These are phyloP conservation scores for Graphilbum sp. DNA, from an alignment of 2,329 filamentous ascomycete species.

Conservation along the genomic window DNA sequence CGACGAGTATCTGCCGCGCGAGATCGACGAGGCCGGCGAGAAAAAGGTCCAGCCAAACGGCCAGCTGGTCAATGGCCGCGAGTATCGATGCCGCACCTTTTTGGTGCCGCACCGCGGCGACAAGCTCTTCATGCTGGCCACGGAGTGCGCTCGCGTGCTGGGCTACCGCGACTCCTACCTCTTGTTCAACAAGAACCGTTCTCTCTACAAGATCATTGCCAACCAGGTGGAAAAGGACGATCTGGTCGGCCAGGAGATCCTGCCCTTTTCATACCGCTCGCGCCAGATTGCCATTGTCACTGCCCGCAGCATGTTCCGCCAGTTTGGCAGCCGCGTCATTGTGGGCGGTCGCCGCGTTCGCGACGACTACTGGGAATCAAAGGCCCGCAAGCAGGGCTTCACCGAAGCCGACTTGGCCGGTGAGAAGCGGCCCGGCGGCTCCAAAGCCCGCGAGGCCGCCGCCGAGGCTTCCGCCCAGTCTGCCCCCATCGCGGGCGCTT, in stretches of 20 bases:
- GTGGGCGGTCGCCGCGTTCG: slow-evolving; percentile 77
- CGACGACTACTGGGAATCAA: slow-evolving; percentile 98
- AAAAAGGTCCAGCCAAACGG: slow-evolving; percentile 81
- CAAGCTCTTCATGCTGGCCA: slow-evolving; percentile 97
- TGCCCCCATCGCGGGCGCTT: slow-evolving; percentile 44
- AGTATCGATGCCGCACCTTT: slow-evolving; percentile 89
- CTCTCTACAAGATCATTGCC: slow-evolving; percentile 93
- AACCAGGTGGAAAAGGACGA: slow-evolving; percentile 94
- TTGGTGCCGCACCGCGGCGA: slow-evolving; percentile 78
- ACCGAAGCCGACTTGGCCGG: slow-evolving; percentile 92
- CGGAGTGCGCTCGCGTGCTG: slow-evolving; percentile 85
- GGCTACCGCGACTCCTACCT: slow-evolving; percentile 96
- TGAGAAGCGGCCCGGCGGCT: slow-evolving; percentile 85
- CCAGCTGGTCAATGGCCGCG: slow-evolving; percentile 62
- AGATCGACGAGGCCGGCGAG: slow-evolving; percentile 84
- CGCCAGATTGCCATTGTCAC: slow-evolving; percentile 97
- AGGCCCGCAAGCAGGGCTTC: slow-evolving; percentile 92
- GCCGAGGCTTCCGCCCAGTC: slow-evolving; percentile 50
- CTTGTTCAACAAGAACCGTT: slow-evolving; percentile 96
- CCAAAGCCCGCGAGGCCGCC: slow-evolving; percentile 72
- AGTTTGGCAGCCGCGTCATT: slow-evolving; percentile 91
- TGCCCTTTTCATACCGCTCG: slow-evolving; percentile 96
- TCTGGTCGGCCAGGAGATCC: slow-evolving; percentile 81
- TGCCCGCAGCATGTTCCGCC: slow-evolving; percentile 93
- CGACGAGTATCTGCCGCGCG: slow-evolving; percentile 88